Base-by-base conservation (phyloP, 148 eudicot species). In the Vaccinium macrocarpon region DNA sequence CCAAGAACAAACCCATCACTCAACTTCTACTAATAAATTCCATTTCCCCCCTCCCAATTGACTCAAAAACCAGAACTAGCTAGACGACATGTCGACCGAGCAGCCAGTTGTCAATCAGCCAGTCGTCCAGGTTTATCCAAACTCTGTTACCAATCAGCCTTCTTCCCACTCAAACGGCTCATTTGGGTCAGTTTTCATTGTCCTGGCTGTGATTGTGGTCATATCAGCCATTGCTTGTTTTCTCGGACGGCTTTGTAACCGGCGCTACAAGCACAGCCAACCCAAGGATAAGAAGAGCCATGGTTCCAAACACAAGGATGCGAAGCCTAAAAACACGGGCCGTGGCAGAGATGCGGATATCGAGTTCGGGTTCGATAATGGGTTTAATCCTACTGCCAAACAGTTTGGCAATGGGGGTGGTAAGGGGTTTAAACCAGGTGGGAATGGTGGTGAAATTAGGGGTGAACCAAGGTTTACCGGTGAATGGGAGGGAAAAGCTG, bases 101-200 rank as follows among this genome's bases (percentile, higher is more conserved):
- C 85, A 82, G 55, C 86, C 48, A 0, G 86, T 88, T 57, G 81
- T 64, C 72, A 35, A 79, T 4, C 85, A 82, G 56, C 86, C 74
- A 0, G 86, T 88, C 52, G 81, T 66, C 73, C 73, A 68, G 61
- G 82, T 87, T 61, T 91, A 93, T 83, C 97, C 97, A 15, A 91
- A 84, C 55, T 76, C 90, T 18, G 79, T 15, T 55, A 79, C 83
- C 1, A 84, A 78, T 80, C 90, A 62, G 79, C 46, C 79, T 64
- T 53, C 88, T 2, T 82, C 90, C 76, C 92, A 89, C 83, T 87
- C 96, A 4, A 78, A 85, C 42, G 98, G 96, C 19, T 95, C 98
- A 15, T 93, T 92, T 35, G 93, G 94, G 23, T 84, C 92, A 42
- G 98, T 95, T 21, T 93, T 95, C 85, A 88, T 91, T 8, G 97